Percentiles rank a stretch among this genome's conserved stretches.
phyloP scores from a whole-genome alignment of 148 eudicot genomes.

The Chenopodium quinoa region DNA sequence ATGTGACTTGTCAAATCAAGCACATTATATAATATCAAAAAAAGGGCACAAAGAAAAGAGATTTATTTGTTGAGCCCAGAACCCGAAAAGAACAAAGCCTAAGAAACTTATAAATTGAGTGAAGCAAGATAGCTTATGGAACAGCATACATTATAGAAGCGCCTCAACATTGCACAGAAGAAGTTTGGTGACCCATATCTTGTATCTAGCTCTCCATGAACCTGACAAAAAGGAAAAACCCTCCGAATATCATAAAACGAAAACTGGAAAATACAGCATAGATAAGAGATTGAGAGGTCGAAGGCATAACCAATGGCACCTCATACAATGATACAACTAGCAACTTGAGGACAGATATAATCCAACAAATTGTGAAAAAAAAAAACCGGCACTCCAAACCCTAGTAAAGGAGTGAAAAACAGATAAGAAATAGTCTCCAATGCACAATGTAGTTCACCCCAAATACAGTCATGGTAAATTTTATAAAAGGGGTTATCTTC shows the following conservation, averaged over 20 bases:
- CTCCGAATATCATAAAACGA: not conserved
- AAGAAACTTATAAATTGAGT: not conserved
- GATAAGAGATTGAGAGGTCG: not conserved
- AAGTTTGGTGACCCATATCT: slow-evolving; percentile 59
- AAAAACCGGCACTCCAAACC: not conserved
- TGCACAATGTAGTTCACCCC: not conserved
- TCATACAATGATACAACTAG: not conserved
- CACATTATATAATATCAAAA: not conserved
- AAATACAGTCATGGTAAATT: not conserved
- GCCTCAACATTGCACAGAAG: slow-evolving; percentile 54
- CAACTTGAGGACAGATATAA: not conserved
- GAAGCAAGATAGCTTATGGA: not conserved
- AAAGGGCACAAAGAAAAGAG: not conserved
- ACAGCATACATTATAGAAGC: slow-evolving; percentile 58
- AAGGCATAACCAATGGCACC: slow-evolving; percentile 4
- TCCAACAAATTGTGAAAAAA: not conserved
- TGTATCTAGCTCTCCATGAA: slow-evolving; percentile 88
- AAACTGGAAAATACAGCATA: not conserved
- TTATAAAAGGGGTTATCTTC: not conserved
- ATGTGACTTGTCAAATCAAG: not conserved
- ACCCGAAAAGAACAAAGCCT: not conserved
- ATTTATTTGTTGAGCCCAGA: not conserved
- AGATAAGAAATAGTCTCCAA: not conserved
- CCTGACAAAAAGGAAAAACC: slow-evolving; percentile 33
- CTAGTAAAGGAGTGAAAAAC: not conserved